These are phyloP conservation scores for Primulina huaijiensis DNA, from an alignment of 257 asterid genomes.

Conservation along the genomic window DNA sequence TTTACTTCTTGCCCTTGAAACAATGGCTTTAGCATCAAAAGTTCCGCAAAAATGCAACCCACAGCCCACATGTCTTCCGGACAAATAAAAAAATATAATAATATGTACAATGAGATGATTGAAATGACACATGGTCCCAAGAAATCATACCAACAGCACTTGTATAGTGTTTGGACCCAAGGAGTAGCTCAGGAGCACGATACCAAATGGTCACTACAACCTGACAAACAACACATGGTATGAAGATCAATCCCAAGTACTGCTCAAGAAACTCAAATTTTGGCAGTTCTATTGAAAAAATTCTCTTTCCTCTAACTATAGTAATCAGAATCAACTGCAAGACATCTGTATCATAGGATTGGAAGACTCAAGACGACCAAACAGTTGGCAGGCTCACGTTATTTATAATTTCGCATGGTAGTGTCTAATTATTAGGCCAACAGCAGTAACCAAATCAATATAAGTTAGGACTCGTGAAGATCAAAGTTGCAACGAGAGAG, in stretches of 20 bases:
- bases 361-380: neutral
- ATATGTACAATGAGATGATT: slow-evolving; percentile 22
- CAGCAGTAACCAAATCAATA: too few relatives aligned
- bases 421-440: neutral
- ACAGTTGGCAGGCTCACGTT: neutral
- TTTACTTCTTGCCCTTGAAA: slow-evolving; percentile 99
- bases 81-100: slow-evolving; percentile 26
- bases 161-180: slow-evolving; percentile 95
- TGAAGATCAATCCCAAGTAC: slow-evolving; percentile 15
- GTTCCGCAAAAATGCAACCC: slow-evolving; percentile 99
- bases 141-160: slow-evolving; percentile 88
- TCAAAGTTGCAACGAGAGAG: too few relatives aligned
- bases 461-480: too few relatives aligned
- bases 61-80: slow-evolving; percentile 96
- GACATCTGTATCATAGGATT: neutral
- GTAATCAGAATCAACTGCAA: neutral
- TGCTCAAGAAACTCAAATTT: slow-evolving; percentile 6
- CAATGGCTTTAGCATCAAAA: slow-evolving; percentile 89
- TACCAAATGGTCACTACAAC: slow-evolving; percentile 99
- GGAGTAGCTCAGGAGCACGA: slow-evolving; percentile 98
- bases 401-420: neutral
- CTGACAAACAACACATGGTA: slow-evolving; percentile 44
- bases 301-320: neutral
- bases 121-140: slow-evolving; percentile 14
- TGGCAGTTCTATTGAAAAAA: neutral